A percentile compares a stretch with the other conserved stretches of the same genome.
Conservation (phyloP, 305 asterid genomes). For the Caryopteris hybrid region DNA sequence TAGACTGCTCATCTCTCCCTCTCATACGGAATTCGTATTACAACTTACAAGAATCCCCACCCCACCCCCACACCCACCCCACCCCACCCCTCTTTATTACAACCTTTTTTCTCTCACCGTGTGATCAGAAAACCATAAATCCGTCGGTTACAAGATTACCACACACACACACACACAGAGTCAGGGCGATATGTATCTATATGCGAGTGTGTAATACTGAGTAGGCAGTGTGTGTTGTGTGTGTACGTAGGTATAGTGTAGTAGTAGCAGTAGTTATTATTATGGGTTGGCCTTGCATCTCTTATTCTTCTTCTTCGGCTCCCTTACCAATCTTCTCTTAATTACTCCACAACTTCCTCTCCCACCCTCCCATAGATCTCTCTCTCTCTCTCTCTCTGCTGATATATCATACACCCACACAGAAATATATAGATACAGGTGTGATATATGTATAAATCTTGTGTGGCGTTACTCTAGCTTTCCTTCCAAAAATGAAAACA, state of each 20-base stretch:
- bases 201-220: not conserved
- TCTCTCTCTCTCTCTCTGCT: not conserved
- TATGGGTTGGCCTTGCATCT: constrained; percentile 25
- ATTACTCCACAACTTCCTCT: too few relatives aligned
- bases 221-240: not conserved
- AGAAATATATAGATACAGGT: not conserved
- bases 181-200: too few relatives aligned
- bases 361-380: too few relatives aligned
- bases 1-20: not conserved
- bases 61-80: constrained; percentile 18
- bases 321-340: constrained; percentile 30
- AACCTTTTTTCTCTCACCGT: constrained; percentile 36
- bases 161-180: not conserved
- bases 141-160: constrained; percentile 46
- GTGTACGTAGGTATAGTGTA: constrained; percentile 19
- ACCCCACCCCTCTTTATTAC: constrained; percentile 29
- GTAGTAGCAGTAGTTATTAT: constrained; percentile 21
- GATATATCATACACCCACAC: not conserved
- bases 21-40: constrained; percentile 2
- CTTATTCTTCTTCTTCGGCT: constrained; percentile 11
- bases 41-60: constrained; percentile 16
- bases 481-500: constrained; percentile 44
- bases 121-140: constrained; percentile 43
- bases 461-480: constrained; percentile 48
- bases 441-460: too few relatives aligned